phyloP scores from a whole-genome alignment of 768 basidiomycete genomes.

The Agrocybe chaxingu region DNA sequence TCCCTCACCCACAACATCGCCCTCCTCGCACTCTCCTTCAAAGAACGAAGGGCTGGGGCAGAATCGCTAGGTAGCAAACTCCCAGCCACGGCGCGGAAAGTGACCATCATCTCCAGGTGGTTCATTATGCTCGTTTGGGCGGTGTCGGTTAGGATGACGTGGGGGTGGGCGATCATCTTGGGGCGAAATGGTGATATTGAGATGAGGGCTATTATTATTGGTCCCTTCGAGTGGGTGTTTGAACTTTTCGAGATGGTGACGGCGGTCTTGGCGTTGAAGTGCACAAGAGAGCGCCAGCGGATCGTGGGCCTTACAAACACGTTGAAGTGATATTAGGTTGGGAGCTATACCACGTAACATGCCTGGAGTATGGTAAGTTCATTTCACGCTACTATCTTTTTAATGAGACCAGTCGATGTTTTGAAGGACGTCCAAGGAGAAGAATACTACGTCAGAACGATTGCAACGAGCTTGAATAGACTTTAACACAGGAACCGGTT shows the following conservation, averaged over 20 bases:
- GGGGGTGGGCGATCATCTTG: background rate
- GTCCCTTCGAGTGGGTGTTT: background rate
- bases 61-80: background rate
- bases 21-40: background rate
- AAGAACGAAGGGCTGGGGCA: conserved; percentile 1
- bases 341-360: too few relatives aligned
- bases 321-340: too few relatives aligned
- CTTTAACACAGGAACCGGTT: too few relatives aligned
- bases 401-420: too few relatives aligned
- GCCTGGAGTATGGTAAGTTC: too few relatives aligned
- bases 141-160: background rate
- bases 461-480: too few relatives aligned
- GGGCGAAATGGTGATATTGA: background rate
- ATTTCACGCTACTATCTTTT: background rate
- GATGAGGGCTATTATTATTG: background rate
- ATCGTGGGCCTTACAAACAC: background rate
- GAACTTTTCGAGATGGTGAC: conserved; percentile 1
- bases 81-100: background rate
- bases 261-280: background rate
- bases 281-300: background rate
- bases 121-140: background rate
- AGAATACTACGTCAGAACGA: too few relatives aligned
- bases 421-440: too few relatives aligned
- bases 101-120: background rate
- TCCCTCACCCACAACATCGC: conserved; percentile 4